Evolutionary conservation across 192 early-diverging fungal genomes (phyloP), one percentile per base, ranked within the genome.

Genomic region (Coemansia javaensis): DNA sequence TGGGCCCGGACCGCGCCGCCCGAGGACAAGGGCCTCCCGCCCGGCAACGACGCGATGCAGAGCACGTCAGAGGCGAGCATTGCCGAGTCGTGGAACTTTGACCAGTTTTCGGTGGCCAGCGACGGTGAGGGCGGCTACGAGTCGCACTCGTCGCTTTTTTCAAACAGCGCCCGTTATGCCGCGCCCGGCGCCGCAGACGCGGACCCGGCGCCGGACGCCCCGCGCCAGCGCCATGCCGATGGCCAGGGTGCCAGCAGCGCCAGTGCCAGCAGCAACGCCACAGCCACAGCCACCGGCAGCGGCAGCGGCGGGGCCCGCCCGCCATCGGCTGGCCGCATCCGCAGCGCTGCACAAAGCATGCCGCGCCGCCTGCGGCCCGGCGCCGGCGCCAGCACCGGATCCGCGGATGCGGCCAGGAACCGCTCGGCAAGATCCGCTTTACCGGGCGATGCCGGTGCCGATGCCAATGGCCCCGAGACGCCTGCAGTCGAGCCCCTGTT

Each of bases 1-100:
- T 75, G 71, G 71, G 45, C 42, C 16, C 39, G 41, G 39, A 63
- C 55, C 1, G 59, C 71, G 7, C 53, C 47, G 0, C 24, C 64
- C 7, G 59, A 75, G 24, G 71, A 75, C 13, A 63, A 48, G 20
- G 57, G 32, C 9, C 23, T 57, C 9, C 20, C 58, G 10, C 62
- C 61, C 32, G 64, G 65, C 22, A 75, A 75, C 60, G 71, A 75
- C 22, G 71, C 42, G 7, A 63, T 66, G 33, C 71, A 63, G 40
- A 67, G 60, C 50, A 75, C 63, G 9, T 67, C 64, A 1, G 63
- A 75, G 41, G 71, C 71, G 27, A 67, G 64, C 24, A 31, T 75
- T 2, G 59, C 60, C 32, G 63, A 75, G 45, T 75, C 71, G 23
- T 75, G 71, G 71, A 67, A 75, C 48, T 75, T 75, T 67, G 71